Base-by-base conservation (phyloP, 2,329 filamentous ascomycete species). In the Cordyceps javanica region DNA sequence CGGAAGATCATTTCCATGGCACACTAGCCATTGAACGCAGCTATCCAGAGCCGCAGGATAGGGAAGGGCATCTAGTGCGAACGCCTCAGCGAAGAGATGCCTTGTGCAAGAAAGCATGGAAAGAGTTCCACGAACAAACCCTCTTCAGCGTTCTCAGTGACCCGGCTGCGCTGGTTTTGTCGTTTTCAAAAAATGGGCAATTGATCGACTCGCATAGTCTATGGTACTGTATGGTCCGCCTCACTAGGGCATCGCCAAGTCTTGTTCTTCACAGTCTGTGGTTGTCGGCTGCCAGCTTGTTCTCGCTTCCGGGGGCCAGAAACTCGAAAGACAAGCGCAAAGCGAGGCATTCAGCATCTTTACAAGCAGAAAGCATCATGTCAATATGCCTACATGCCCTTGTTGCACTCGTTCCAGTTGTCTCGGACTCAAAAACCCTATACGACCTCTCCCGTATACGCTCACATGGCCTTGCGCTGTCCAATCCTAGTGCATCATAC, bases 221-320 rank as follows among this genome's bases (percentile, higher is more conserved):
- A 1, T 87, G 81, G 82, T 86, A 84, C 65, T 82, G 80, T 64
- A 83, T 85, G 76, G 70, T 85, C 56, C 79, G 80, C 57, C 71
- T 87, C 68, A 83, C 80, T 5, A 75, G 82, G 50, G 76, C 79
- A 42, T 77, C 79, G 16, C 81, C 83, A 5, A 81, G 73, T 48
- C 67, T 87, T 21, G 82, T 87, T 2, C 80, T 86, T 53, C 81
- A 87, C 65, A 85, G 82, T 63, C 73, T 88, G 5, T 89, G 86
- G 86, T 74, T 82, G 61, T 82, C 82, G 6, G 75, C 83, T 1
- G 79, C 77, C 8, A 76, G 76, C 48, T 71, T 88, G 5, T 88
- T 87, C 62, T 71, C 75, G n/a, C 77, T 81, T 2, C 81, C 83
- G 1, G 72, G 73, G 57, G 62, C 72, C 6, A 23, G 4, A 4